Evolutionary conservation across 2,329 filamentous ascomycete species (phyloP).

Genomic region (Aureobasidium pullulans): DNA sequence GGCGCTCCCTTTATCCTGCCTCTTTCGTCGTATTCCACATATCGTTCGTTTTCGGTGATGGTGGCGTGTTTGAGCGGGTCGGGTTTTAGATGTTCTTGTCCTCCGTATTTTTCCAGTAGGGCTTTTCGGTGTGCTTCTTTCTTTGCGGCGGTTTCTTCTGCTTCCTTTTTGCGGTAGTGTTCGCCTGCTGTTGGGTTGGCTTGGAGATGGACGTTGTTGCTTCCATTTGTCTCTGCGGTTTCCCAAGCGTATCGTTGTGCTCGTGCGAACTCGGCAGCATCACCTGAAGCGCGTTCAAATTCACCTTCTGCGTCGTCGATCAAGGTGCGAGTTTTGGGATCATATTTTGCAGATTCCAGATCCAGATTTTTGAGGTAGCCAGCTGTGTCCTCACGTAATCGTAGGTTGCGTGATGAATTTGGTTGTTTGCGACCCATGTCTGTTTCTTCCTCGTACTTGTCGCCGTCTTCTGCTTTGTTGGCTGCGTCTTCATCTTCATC

Average conservation of each 20-base stretch:
- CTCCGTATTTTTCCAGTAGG: conserved; percentile 76
- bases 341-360: conserved; percentile 92
- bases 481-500: conserved; percentile 34
- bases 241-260: conserved; percentile 94
- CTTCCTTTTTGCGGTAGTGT: conserved; percentile 71
- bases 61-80: conserved; percentile 53
- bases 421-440: conserved; percentile 94
- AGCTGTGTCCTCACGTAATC: conserved; percentile 91
- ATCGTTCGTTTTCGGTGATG: conserved; percentile 74
- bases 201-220: conserved; percentile 80
- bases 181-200: conserved; percentile 94
- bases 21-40: conserved; percentile 88
- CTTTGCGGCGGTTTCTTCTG: conserved; percentile 63
- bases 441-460: conserved; percentile 81
- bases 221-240: conserved; percentile 72
- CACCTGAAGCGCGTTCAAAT: conserved; percentile 79
- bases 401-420: conserved; percentile 81
- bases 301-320: conserved; percentile 91
- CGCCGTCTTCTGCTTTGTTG: conserved; percentile 46
- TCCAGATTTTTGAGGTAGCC: conserved; percentile 95
- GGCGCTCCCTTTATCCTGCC: conserved; percentile 84
- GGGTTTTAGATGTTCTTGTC: conserved; percentile 53
- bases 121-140: conserved; percentile 61
- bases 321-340: conserved; percentile 90
- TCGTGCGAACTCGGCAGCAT: conserved; percentile 85